Base-by-base conservation (phyloP, 1,284 basidiomycete species). In the Puccinia polysora region DNA sequence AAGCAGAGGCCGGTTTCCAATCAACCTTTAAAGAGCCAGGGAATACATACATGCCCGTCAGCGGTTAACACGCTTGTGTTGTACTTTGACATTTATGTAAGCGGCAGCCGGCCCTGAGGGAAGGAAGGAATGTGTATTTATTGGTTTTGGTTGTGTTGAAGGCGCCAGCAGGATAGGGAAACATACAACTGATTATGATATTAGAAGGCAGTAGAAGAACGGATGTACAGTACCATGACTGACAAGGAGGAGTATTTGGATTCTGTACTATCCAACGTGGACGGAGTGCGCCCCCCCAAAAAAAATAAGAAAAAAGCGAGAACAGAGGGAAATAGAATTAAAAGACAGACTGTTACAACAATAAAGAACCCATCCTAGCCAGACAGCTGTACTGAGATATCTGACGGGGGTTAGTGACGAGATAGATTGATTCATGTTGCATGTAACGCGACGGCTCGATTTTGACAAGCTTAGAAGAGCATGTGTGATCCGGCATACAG, bases 401-500 rank as follows among this genome's bases (percentile, higher is more conserved):
- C 59, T 62, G 40, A 62, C 59, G 43, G 56, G 56, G 36, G n/a
- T 59, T n/a, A 59, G 32, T 59, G 56, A 59, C 43, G 56, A 59
- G 56, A 59, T 59, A 59, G 36, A 59, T 59, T 59, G 56, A 38
- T 59, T 38, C 12, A 12, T 25, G 56, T 59, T 59, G 56, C 36
- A 59, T 59, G 56, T 47, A 62, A 45, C 32, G 59, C 40, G 40
- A 47, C 40, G 59, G 59, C 59, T 47, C 36, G 40, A 62, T 62
- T 62, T 38, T 60, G 58, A 60, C 58, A 60, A 43, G 58, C 58
- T 60, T 38, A 60, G 28, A 60, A 60, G 36, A 60, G 28, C 58
- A 60, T 60, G 58, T 60, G n/a, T n/a, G n/a, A n/a, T n/a, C n/a
- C n/a, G 58, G 58, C 40, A 60, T 60, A 60, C 58, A 60, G 58